These are phyloP conservation scores for Clathrospora elynae DNA, from an alignment of 2,329 filamentous ascomycete genomes.

Conservation along the genomic window DNA sequence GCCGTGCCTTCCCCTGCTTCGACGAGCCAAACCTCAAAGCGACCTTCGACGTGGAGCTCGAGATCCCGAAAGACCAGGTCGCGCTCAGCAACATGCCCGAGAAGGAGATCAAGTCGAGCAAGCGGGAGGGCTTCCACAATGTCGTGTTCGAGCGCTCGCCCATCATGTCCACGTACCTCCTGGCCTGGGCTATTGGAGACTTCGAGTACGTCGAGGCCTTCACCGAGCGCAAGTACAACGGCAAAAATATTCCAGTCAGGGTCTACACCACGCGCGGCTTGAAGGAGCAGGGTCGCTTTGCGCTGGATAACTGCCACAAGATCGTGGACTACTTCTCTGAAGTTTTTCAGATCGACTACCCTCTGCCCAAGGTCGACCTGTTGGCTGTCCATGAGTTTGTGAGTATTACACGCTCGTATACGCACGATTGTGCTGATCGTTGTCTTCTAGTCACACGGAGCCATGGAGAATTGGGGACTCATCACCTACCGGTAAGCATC, in stretches of 20 bases:
- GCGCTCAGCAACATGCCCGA: slow-evolving; percentile 96
- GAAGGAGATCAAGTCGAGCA: slow-evolving; percentile 74
- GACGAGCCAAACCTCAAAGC: slow-evolving; percentile 98
- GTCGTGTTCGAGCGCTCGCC: slow-evolving; percentile 92
- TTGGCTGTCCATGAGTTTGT: slow-evolving; percentile 95
- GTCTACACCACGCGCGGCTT: slow-evolving; percentile 96
- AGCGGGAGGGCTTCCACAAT: slow-evolving; percentile 71
- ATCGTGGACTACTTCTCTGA: slow-evolving; percentile 97
- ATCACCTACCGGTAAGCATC: slow-evolving; percentile 76
- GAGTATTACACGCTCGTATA: slow-evolving; percentile 41
- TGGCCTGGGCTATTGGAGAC: slow-evolving; percentile 95
- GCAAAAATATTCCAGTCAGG: slow-evolving; percentile 86
- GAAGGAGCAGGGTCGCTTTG: slow-evolving; percentile 88
- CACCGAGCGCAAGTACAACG: slow-evolving; percentile 88
- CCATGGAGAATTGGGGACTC: slow-evolving; percentile 99
- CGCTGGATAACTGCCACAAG: slow-evolving; percentile 87
- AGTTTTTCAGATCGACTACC: slow-evolving; percentile 85
- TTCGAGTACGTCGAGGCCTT: slow-evolving; percentile 95
- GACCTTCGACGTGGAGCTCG: slow-evolving; percentile 91
- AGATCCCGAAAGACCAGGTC: slow-evolving; percentile 84
- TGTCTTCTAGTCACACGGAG: slow-evolving; percentile 66
- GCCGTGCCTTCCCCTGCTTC: slow-evolving; percentile 95
- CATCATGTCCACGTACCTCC: slow-evolving; percentile 92
- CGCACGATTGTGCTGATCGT: slow-evolving; percentile 29
- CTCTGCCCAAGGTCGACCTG: slow-evolving; percentile 92